Evolutionary conservation across 306 rosid species (phyloP).

Genomic region (Cucurbita pepo): DNA sequence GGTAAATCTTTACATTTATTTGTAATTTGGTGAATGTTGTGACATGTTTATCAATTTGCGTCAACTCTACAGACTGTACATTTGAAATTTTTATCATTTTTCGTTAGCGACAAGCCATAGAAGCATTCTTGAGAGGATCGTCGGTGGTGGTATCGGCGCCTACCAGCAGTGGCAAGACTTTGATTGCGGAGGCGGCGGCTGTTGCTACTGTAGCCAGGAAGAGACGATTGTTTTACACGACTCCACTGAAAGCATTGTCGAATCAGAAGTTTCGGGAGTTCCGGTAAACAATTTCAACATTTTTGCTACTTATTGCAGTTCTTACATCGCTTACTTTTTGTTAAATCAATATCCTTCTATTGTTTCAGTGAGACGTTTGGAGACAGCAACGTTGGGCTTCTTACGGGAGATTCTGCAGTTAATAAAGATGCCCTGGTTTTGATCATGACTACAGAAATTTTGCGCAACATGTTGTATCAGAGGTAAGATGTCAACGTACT

Average conservation of each 20-base stretch:
- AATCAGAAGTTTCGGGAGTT: conserved; percentile 97
- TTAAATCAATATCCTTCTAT: not conserved
- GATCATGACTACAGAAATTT: conserved; percentile 94
- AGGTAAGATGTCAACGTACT: conserved; percentile 29
- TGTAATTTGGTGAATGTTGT: not conserved
- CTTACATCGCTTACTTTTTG: not conserved
- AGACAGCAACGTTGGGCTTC: conserved; percentile 75
- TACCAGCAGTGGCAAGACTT: conserved; percentile 91
- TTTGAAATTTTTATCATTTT: not conserved
- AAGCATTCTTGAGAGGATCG: conserved; percentile 78
- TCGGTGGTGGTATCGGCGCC: conserved; percentile 98
- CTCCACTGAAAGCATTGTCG: conserved; percentile 94
- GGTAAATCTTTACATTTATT: conserved; percentile 18
- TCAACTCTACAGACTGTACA: not conserved
- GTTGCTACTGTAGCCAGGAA: conserved; percentile 72
- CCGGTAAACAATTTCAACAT: conserved; percentile 29
- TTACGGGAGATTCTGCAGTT: conserved; percentile 79
- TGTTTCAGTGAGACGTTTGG: conserved; percentile 72
- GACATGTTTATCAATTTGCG: not conserved
- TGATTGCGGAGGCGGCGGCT: conserved; percentile 91
- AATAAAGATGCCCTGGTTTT: conserved; percentile 84
- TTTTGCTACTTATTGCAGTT: not conserved
- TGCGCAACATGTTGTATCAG: conserved; percentile 94
- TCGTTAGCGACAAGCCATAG: conserved; percentile 58
- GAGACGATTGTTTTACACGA: conserved; percentile 66